Percentiles rank a stretch among this genome's conserved stretches.
These are phyloP conservation scores for Saccharomycopsis vini DNA, from an alignment of 805 yeast species.

Conservation along the genomic window DNA sequence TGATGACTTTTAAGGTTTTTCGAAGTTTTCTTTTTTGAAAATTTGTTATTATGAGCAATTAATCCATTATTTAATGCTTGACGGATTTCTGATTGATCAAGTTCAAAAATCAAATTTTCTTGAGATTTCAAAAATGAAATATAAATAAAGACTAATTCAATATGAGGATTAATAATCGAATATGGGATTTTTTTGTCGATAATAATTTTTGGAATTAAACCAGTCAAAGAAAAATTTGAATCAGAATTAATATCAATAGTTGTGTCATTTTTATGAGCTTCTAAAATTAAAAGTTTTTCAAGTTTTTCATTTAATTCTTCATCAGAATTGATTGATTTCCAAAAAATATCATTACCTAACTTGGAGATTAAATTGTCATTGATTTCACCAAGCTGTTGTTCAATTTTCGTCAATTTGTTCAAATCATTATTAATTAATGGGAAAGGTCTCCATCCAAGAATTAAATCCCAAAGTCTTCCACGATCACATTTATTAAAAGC, in stretches of 20 bases:
- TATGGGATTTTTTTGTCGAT: conserved; percentile 33
- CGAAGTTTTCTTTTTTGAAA: conserved; percentile 6
- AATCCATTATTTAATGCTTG: conserved; percentile 47
- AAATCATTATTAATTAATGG: not conserved
- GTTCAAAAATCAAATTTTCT: conserved; percentile 69
- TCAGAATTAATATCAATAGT: not conserved
- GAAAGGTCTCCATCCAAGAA: conserved; percentile 64
- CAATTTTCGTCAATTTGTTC: not conserved
- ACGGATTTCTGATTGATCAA: conserved; percentile 83
- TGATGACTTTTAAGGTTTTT: conserved; percentile 10
- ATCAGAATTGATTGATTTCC: not conserved
- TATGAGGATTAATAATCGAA: conserved; percentile 62
- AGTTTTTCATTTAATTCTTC: not conserved
- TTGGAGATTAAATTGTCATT: conserved; percentile 10
- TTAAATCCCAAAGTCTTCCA: conserved; percentile 82
- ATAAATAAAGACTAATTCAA: conserved; percentile 66
- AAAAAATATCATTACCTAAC: conserved; percentile 9
- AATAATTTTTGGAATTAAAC: not conserved
- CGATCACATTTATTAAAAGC: conserved; percentile 75
- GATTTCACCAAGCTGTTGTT: not conserved
- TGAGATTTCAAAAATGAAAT: conserved; percentile 74
- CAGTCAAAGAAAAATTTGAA: not conserved
- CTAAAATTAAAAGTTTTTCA: conserved; percentile 3
- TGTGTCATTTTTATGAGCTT: conserved; percentile 1
- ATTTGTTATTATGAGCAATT: conserved; percentile 1